A percentile compares a stretch with the other conserved stretches of the same genome.
Evolutionary conservation across 179 eudicot genomes (phyloP).

Genomic region (Heliamphora pulchella): DNA sequence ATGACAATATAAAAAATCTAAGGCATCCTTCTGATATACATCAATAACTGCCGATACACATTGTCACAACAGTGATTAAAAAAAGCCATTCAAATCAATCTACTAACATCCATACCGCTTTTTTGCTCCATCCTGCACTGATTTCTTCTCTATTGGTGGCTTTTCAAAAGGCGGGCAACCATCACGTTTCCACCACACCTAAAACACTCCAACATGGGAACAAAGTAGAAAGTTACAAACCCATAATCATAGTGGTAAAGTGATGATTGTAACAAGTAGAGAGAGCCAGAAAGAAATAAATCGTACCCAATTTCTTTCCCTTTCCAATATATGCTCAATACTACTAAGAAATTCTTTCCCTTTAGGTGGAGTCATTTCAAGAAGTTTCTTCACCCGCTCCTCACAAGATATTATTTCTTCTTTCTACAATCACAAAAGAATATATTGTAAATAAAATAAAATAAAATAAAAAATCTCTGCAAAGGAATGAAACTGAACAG

Average conservation of each 20-base stretch:
- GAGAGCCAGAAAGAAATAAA: constrained; percentile 4
- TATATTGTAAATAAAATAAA: neutral
- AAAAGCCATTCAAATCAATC: neutral
- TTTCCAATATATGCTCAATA: constrained; percentile 88
- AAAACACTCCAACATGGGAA: constrained; percentile 8
- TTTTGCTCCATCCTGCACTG: constrained; percentile 55
- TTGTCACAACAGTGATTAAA: neutral
- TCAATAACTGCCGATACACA: neutral
- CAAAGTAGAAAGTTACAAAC: neutral
- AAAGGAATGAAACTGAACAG: neutral
- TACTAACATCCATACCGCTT: constrained; percentile 53
- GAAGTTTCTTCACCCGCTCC: constrained; percentile 89
- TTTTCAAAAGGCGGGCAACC: constrained; percentile 95
- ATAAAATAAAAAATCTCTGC: neutral
- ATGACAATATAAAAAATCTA: neutral
- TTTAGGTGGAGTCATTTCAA: constrained; percentile 82
- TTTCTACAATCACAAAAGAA: constrained; percentile 38
- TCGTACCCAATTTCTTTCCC: constrained; percentile 94
- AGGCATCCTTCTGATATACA: neutral
- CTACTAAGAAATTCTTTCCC: constrained; percentile 80
- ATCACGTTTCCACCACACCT: constrained; percentile 99
- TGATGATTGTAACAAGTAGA: neutral
- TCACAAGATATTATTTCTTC: constrained; percentile 80
- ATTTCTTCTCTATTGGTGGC: constrained; percentile 61
- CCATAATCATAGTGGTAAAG: constrained; percentile 7